Evolutionary conservation across 306 rosid species (phyloP).

Genomic region (Gynostemma pentaphyllum): DNA sequence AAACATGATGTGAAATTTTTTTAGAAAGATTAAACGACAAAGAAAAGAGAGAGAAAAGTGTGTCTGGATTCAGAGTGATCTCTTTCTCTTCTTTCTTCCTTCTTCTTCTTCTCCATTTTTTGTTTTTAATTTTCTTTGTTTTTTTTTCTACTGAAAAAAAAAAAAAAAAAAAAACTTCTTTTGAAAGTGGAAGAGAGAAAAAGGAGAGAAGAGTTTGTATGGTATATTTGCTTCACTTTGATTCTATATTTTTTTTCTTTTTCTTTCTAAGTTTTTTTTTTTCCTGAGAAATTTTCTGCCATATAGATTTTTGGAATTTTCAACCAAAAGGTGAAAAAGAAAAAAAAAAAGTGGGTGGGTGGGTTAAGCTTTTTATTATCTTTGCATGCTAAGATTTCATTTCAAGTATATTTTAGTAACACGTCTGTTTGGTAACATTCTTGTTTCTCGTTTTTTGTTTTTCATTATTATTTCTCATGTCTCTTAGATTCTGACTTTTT

Average conservation of each 20-base stretch:
- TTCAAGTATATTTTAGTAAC: no score
- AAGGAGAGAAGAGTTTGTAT: neutral
- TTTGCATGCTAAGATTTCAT: neutral
- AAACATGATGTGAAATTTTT: constrained; percentile 1
- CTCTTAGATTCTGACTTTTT: no score
- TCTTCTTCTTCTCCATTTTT: neutral
- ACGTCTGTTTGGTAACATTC: no score
- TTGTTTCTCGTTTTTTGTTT: no score
- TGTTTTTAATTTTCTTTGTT: neutral
- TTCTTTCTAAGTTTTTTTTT: neutral
- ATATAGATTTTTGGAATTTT: neutral
- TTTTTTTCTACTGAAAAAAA: no score
- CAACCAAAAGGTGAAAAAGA: neutral
- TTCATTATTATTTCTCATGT: no score
- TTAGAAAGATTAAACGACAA: neutral
- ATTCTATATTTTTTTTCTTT: neutral
- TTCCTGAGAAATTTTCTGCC: neutral
- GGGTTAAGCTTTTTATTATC: neutral
- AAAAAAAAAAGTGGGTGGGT: neutral
- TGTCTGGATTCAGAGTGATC: neutral
- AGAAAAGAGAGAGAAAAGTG: neutral
- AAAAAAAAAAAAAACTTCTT: no score
- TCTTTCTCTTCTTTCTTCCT: neutral
- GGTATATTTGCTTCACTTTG: neutral
- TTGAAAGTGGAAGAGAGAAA: constrained; percentile 1